phyloP scores from a whole-genome alignment of 306 rosid species.

The Potentilla sterilis region DNA sequence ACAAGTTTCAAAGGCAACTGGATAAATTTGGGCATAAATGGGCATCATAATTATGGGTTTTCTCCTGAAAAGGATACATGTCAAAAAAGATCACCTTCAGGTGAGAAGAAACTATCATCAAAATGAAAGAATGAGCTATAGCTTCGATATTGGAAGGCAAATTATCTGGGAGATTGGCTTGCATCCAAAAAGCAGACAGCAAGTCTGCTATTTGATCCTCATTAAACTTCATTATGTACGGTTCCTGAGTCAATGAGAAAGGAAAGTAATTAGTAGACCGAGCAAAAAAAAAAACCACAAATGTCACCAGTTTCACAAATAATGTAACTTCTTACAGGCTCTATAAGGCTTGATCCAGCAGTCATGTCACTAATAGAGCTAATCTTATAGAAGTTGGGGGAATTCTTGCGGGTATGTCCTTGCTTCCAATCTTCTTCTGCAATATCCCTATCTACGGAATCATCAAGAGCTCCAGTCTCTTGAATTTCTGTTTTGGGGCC shows the following conservation, averaged over 20 bases:
- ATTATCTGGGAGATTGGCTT: slow-evolving; percentile 78
- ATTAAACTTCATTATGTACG: slow-evolving; percentile 62
- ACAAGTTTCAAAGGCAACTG: slow-evolving; percentile 15
- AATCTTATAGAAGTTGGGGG: slow-evolving; percentile 65
- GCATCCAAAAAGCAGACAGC: slow-evolving; percentile 91
- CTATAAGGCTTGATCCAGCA: slow-evolving; percentile 52
- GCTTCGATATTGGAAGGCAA: slow-evolving; percentile 89
- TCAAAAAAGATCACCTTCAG: slow-evolving; percentile 51
- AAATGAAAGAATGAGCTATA: slow-evolving; percentile 67
- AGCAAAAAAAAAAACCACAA: slow-evolving; percentile 10
- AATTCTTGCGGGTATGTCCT: slow-evolving; percentile 52
- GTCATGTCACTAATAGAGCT: slow-evolving; percentile 67
- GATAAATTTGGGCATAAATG: not conserved
- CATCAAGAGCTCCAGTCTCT: slow-evolving; percentile 40
- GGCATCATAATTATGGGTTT: not conserved
- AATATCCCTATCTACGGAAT: slow-evolving; percentile 44
- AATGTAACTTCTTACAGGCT: slow-evolving; percentile 45
- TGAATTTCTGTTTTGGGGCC: slow-evolving; percentile 46
- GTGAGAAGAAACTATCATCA: slow-evolving; percentile 65
- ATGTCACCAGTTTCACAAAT: slow-evolving; percentile 10
- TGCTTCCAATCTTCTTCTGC: slow-evolving; percentile 66
- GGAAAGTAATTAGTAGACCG: slow-evolving; percentile 2
- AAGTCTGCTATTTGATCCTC: slow-evolving; percentile 89
- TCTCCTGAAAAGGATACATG: not conserved
- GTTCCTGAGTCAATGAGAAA: slow-evolving; percentile 63